phyloP scores from a whole-genome alignment of 257 asterid genomes.

The Buddleja alternifolia region DNA sequence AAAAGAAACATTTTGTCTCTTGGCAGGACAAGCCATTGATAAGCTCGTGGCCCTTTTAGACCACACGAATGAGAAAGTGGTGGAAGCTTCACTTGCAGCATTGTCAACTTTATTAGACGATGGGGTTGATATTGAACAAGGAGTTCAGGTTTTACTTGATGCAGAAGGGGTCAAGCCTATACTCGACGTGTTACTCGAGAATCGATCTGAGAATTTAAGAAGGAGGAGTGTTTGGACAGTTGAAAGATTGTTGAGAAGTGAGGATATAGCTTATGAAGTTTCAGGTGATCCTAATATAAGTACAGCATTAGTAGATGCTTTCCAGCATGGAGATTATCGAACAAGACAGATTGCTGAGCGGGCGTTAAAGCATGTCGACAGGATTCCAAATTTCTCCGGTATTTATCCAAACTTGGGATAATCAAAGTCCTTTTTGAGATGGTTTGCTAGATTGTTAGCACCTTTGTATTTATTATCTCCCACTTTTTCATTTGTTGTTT shows the following conservation, averaged over 20 bases:
- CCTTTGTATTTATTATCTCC: conserved; percentile 14
- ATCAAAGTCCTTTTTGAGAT: background rate
- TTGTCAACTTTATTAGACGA: conserved; percentile 80
- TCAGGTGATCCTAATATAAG: conserved; percentile 75
- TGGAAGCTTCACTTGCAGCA: conserved; percentile 93
- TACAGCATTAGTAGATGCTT: conserved; percentile 91
- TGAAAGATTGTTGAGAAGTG: conserved; percentile 73
- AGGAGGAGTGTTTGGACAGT: conserved; percentile 91
- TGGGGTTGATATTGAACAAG: conserved; percentile 73
- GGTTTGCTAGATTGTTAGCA: conserved; percentile 16
- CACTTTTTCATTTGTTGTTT: background rate
- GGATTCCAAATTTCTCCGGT: conserved; percentile 89
- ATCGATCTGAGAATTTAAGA: conserved; percentile 69
- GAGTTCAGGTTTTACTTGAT: conserved; percentile 66
- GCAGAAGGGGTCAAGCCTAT: conserved; percentile 77
- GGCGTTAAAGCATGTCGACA: conserved; percentile 82
- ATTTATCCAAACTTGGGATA: conserved; percentile 61
- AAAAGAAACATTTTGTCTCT: conserved; percentile 74
- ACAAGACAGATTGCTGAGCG: conserved; percentile 93
- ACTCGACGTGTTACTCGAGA: conserved; percentile 73
- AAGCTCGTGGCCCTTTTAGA: conserved; percentile 82
- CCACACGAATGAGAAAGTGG: conserved; percentile 79
- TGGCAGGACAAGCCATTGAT: conserved; percentile 86
- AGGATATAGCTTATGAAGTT: conserved; percentile 64
- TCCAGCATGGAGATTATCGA: conserved; percentile 80